Evolutionary conservation across 2,329 filamentous ascomycete species (phyloP).

Genomic region (Cladobotryum protrusum): DNA sequence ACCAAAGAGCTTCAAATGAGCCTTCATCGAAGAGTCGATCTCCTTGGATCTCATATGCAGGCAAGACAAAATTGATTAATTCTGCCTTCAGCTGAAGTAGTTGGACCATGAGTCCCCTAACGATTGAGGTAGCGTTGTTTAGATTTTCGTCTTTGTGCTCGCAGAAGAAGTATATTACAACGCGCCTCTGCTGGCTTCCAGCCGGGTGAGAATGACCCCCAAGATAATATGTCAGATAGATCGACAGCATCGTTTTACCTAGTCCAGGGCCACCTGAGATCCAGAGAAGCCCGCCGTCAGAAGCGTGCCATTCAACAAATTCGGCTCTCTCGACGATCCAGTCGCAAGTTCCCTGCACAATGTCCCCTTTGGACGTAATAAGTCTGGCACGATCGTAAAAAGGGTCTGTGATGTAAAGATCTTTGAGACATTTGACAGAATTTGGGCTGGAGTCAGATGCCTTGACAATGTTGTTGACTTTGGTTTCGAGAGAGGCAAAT

Average conservation of each 20-base stretch:
- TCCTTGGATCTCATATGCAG: too few species aligned
- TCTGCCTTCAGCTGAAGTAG: too few species aligned
- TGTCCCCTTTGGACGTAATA: not conserved
- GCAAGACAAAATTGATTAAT: too few species aligned
- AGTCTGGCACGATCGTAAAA: not conserved
- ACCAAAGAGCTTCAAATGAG: too few species aligned
- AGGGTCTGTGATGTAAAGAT: slow-evolving; percentile 4
- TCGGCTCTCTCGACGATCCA: not conserved
- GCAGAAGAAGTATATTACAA: too few species aligned
- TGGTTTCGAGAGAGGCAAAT: not conserved
- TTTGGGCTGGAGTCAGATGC: not conserved
- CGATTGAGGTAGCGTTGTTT: too few species aligned
- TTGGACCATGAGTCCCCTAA: too few species aligned
- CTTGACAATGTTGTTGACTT: not conserved
- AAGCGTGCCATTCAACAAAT: not conserved
- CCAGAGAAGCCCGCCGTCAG: not conserved
- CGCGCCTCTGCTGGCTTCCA: not conserved
- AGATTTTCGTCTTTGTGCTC: too few species aligned
- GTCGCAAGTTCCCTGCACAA: slow-evolving; percentile 1
- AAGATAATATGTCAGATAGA: not conserved
- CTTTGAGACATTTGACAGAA: not conserved
- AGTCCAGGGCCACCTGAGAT: slow-evolving; percentile 4
- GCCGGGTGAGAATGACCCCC: not conserved
- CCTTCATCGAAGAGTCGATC: too few species aligned
- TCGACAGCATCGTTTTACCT: slow-evolving; percentile 4